Base-by-base conservation (phyloP, 2,329 filamentous ascomycete species). In the Stagonosporopsis tanaceti region DNA sequence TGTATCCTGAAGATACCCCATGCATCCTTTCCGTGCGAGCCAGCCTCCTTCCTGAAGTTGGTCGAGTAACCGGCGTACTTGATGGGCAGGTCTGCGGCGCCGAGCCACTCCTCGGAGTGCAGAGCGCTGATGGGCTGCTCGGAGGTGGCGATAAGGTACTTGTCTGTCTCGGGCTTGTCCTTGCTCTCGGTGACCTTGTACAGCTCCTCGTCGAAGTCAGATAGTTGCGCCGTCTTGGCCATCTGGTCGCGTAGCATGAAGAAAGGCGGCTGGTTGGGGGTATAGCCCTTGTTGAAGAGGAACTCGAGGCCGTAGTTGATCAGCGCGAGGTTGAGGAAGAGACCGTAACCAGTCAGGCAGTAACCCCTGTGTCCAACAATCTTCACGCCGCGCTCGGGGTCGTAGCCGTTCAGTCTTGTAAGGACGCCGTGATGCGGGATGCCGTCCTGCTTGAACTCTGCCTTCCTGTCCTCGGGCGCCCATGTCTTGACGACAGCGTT, bases 1-100 rank as follows among this genome's bases (percentile, higher is more conserved):
- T 99, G 95, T 27, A 98, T 93, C 64, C 95, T 89, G 85, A 97
- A 99, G 61, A 98, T 92, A 54, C 95, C 95, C 95, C 95, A 99
- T 1, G 94, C 94, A 76, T 99, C 93, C 75, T 92, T 90, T 28
- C 93, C 90, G 73, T 95, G 94, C 20, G 91, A 89, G 51, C 95
- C 95, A 38, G 95, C 95, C 77, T 99, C 95, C 79, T 96, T 93
- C 67, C 95, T 87, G 83, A 97, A 99, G 78, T 93, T 97, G 28
- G 94, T 97, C 68, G 89, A 93, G 82, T 94, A 97, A 7, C 95
- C 95, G 40, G 92, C 81, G 66, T 83, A 90, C 83, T 93, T 96
- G 78, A 97, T 92, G 14, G 95, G 95, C 24, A 99, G 85, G 38
- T 97, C 90, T 69, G 88, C 88, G 57, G 88, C 85, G 66, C 90